Evolutionary conservation across 1,284 basidiomycete genomes (phyloP).

Genomic region (Garcileccinum viscosum): DNA sequence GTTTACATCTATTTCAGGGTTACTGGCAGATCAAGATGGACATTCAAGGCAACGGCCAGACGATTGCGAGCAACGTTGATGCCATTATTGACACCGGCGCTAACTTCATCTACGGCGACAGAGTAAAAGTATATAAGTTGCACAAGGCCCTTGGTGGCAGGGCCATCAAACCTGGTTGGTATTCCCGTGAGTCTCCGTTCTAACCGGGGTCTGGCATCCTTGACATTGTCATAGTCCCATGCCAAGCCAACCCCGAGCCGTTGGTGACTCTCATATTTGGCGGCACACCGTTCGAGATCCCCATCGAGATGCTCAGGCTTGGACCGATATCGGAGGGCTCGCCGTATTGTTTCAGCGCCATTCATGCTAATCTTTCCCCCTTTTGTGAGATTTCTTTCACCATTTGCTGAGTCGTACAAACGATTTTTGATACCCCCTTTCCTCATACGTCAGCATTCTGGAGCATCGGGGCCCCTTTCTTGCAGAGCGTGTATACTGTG

Average conservation of each 20-base stretch:
- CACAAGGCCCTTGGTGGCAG: background rate
- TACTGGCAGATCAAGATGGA: background rate
- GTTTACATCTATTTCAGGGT: background rate
- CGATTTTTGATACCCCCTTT: background rate
- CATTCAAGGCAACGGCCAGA: background rate
- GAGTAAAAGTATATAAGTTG: background rate
- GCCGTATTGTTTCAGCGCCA: background rate
- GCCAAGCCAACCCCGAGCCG: background rate
- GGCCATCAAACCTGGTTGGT: background rate
- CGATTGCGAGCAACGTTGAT: background rate
- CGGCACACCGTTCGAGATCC: background rate
- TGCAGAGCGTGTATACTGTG: background rate
- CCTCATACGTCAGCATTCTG: background rate
- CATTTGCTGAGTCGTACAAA: background rate
- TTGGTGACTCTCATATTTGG: background rate
- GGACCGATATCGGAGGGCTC: background rate
- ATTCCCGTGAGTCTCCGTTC: background rate
- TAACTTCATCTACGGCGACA: background rate
- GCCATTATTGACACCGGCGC: background rate
- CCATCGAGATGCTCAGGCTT: background rate
- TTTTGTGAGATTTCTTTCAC: background rate
- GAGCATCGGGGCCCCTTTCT: background rate
- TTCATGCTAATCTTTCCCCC: background rate
- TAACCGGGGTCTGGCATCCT: background rate
- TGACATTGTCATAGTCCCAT: background rate